Percentiles rank a stretch among this genome's conserved stretches.
Evolutionary conservation across 345 rosid species (phyloP).

Genomic region (Linum trigynum): DNA sequence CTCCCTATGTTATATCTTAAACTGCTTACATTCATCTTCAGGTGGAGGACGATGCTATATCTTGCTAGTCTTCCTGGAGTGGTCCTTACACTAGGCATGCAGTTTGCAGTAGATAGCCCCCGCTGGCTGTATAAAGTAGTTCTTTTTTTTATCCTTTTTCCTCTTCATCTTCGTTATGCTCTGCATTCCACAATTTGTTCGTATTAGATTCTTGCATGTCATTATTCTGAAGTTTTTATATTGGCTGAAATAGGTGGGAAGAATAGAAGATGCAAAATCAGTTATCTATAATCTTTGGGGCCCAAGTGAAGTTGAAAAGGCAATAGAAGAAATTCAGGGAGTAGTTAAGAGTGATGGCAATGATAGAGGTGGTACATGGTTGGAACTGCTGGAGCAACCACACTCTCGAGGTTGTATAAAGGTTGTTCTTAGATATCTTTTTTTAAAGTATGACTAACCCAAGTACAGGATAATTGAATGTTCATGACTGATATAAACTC

Average conservation of each 20-base stretch:
- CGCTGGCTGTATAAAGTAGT: slow-evolving; percentile 79
- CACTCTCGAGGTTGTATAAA: slow-evolving; percentile 66
- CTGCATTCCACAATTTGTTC: slow-evolving; percentile 1
- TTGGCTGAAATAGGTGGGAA: slow-evolving; percentile 39
- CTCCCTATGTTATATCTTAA: background rate
- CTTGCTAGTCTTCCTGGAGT: slow-evolving; percentile 54
- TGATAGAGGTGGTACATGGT: slow-evolving; percentile 49
- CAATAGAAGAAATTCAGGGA: slow-evolving; percentile 49
- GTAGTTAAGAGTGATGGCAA: slow-evolving; percentile 45
- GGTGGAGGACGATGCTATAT: slow-evolving; percentile 77
- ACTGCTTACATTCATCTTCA: slow-evolving; percentile 19
- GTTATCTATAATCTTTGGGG: slow-evolving; percentile 61
- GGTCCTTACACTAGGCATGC: slow-evolving; percentile 55
- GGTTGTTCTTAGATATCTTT: slow-evolving; percentile 27
- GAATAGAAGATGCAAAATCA: slow-evolving; percentile 45
- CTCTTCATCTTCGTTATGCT: background rate
- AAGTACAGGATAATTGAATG: background rate
- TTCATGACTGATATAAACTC: background rate
- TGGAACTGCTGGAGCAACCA: slow-evolving; percentile 62
- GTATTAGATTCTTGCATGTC: slow-evolving; percentile 10
- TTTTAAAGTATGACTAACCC: background rate
- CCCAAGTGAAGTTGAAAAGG: slow-evolving; percentile 42
- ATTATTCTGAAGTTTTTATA: slow-evolving; percentile 9
- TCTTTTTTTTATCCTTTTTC: background rate
- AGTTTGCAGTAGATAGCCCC: slow-evolving; percentile 76